A percentile compares a stretch with the other conserved stretches of the same genome.
Evolutionary conservation across 2,329 filamentous ascomycete species (phyloP).

Genomic region (Ceratocystis destructans): DNA sequence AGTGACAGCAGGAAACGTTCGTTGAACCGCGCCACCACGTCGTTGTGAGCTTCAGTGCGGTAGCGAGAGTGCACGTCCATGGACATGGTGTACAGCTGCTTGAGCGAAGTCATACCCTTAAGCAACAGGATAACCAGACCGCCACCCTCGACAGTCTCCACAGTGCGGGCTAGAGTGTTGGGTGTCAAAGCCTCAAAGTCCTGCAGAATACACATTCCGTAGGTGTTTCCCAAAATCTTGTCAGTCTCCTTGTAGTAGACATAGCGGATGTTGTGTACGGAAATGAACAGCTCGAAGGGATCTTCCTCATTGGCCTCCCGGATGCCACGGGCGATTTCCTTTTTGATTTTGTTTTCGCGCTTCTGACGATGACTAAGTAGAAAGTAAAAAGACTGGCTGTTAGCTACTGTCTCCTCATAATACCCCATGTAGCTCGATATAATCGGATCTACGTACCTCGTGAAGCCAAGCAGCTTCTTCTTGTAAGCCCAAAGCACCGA

Average conservation of each 20-base stretch:
- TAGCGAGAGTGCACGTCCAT: slow-evolving; percentile 98
- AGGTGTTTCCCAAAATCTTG: slow-evolving; percentile 95
- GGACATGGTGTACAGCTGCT: slow-evolving; percentile 88
- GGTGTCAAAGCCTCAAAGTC: slow-evolving; percentile 97
- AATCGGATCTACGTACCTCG: slow-evolving; percentile 36
- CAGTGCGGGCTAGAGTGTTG: slow-evolving; percentile 85
- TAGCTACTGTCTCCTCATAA: background rate
- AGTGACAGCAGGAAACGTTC: slow-evolving; percentile 92
- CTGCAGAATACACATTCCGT: slow-evolving; percentile 95
- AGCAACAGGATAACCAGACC: slow-evolving; percentile 79
- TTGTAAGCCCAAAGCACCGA: slow-evolving; percentile 98
- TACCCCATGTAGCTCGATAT: too few species aligned
- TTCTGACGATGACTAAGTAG: slow-evolving; percentile 73
- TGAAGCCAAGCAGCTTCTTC: slow-evolving; percentile 90
- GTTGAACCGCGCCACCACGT: slow-evolving; percentile 93
- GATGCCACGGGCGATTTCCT: slow-evolving; percentile 89
- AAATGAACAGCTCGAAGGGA: slow-evolving; percentile 93
- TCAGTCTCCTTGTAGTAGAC: slow-evolving; percentile 99
- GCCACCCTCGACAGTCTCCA: slow-evolving; percentile 95
- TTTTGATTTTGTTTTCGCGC: slow-evolving; percentile 95
- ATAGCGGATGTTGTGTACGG: slow-evolving; percentile 93
- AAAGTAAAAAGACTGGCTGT: background rate
- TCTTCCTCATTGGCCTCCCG: slow-evolving; percentile 87
- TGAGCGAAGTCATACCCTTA: slow-evolving; percentile 93
- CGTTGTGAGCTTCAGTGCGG: slow-evolving; percentile 86